A percentile compares a stretch with the other conserved stretches of the same genome.
phyloP scores from a whole-genome alignment of 2,329 filamentous ascomycete species.

The Hypoxylon sp. region DNA sequence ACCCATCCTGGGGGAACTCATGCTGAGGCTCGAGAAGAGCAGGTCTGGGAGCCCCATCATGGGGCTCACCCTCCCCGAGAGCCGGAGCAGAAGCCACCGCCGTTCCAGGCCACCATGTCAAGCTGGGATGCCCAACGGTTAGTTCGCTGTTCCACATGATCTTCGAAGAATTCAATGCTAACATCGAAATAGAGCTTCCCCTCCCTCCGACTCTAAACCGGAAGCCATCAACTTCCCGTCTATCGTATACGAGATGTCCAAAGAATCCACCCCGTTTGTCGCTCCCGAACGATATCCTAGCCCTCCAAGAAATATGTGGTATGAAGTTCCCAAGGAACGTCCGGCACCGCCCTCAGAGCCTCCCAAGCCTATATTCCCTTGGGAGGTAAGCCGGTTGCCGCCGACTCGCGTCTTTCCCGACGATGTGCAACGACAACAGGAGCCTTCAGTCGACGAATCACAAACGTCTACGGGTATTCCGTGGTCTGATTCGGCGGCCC shows the following conservation, averaged over 20 bases:
- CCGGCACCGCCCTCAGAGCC: constrained; percentile 66
- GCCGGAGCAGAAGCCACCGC: constrained; percentile 53
- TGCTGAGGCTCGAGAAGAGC: constrained; percentile 62
- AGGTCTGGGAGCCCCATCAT: constrained; percentile 49
- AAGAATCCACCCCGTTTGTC: constrained; percentile 78
- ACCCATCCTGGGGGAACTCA: constrained; percentile 58
- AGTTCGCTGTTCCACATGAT: constrained; percentile 35
- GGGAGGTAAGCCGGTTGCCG: constrained; percentile 78
- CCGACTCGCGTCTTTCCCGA: constrained; percentile 74
- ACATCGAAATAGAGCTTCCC: constrained; percentile 66
- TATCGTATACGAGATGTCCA: constrained; percentile 85
- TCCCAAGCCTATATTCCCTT: constrained; percentile 84
- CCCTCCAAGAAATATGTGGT: constrained; percentile 89
- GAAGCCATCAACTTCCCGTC: constrained; percentile 87
- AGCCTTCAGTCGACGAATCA: constrained; percentile 11
- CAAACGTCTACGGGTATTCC: constrained; percentile 38
- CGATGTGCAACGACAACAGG: constrained; percentile 55
- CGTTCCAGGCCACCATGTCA: constrained; percentile 49
- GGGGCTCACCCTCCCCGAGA: constrained; percentile 54
- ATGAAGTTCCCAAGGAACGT: constrained; percentile 77
- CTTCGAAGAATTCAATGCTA: constrained; percentile 22
- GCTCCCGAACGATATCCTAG: constrained; percentile 83
- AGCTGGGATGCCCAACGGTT: constrained; percentile 68
- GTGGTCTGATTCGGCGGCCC: constrained; percentile 34
- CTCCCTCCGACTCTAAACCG: constrained; percentile 75